These are phyloP conservation scores for Epichloe glyceriae DNA, from an alignment of 2,329 filamentous ascomycete species.

Conservation along the genomic window DNA sequence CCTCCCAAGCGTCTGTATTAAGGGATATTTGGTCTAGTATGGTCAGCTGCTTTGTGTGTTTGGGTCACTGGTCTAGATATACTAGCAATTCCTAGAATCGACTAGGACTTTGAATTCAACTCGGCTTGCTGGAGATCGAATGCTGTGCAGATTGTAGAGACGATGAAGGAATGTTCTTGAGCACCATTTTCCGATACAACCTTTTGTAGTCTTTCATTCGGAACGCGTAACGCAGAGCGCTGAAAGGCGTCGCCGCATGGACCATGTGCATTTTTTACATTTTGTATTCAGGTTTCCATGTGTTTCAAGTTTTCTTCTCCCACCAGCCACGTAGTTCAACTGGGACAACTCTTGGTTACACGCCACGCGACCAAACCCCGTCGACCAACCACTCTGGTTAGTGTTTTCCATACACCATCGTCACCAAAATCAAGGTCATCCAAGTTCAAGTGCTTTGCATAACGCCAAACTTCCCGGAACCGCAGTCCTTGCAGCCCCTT, in stretches of 20 bases:
- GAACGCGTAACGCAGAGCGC: not conserved
- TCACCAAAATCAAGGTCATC: slow-evolving; percentile 71
- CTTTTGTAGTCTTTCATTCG: too few species aligned
- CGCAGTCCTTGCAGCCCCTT: slow-evolving; percentile 46
- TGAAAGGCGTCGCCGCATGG: too few species aligned
- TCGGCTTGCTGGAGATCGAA: not conserved
- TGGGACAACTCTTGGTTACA: slow-evolving; percentile 46
- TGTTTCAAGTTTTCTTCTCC: too few species aligned
- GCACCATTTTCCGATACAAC: too few species aligned
- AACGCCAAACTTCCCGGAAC: slow-evolving; percentile 59
- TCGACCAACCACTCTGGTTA: slow-evolving; percentile 52
- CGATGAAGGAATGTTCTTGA: too few species aligned
- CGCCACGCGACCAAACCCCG: slow-evolving; percentile 50
- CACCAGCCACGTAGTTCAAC: not conserved
- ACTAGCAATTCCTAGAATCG: slow-evolving; percentile 3
- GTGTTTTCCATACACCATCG: slow-evolving; percentile 61
- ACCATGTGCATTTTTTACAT: not conserved
- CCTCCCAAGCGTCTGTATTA: slow-evolving; percentile 98
- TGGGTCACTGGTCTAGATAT: not conserved
- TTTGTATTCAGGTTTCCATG: not conserved
- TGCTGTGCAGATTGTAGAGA: too few species aligned
- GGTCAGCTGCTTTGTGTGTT: slow-evolving; percentile 10
- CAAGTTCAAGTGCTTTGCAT: slow-evolving; percentile 57
- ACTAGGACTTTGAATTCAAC: slow-evolving; percentile 5
- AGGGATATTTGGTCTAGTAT: slow-evolving; percentile 12